Evolutionary conservation across 1,139 yeast species (phyloP), one percentile per base, ranked within the genome.

Genomic region (Hemisphaericaspora subhashii): DNA sequence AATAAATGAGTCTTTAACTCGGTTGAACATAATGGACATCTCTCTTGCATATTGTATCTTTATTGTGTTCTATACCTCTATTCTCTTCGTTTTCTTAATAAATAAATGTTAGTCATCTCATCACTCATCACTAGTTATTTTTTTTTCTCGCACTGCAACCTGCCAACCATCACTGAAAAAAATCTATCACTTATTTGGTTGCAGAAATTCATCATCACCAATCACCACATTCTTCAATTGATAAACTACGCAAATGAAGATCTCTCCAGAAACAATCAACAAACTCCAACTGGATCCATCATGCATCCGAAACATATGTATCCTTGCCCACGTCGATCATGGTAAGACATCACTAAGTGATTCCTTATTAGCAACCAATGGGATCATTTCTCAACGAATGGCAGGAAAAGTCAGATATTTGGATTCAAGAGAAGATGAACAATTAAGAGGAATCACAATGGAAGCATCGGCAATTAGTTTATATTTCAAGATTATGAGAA

Each of bases 261-360:
- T 77, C 24, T 74, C 88, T 3, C 73, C 83, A 15, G 85, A 82
- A 31, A 80, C 82, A 26, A 74, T 88, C 23, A 71, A 75, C 35
- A 65, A 77, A 43, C 66, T 90, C 20, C 98, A 92, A 60, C 71
- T 70, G 48, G 77, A 83, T 47, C 82, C 96, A 1, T 66, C 74
- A 9, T 68, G 79, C 44, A 81, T 92, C 25, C 72, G 98, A 43
- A 94, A 94, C 61, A 88, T 94, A 33, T 94, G 98, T 62, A 89
- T 94, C 45, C 71, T 94, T 39, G 99, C 99, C 1, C 99, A 94
- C 64, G 98, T 94, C 23, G 99, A 94, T 59, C 99, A 94, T 59
- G 99, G 99, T 31, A 94, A 92, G 64, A 94, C 99, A 0, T 87
- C 98, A 2, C 69, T 94, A 33, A 86, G 96, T 38, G 99, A 94